Evolutionary conservation across 2,329 filamentous ascomycete genomes (phyloP), one percentile per base, ranked within the genome.

Genomic region (Bipolaris sorokiniana): DNA sequence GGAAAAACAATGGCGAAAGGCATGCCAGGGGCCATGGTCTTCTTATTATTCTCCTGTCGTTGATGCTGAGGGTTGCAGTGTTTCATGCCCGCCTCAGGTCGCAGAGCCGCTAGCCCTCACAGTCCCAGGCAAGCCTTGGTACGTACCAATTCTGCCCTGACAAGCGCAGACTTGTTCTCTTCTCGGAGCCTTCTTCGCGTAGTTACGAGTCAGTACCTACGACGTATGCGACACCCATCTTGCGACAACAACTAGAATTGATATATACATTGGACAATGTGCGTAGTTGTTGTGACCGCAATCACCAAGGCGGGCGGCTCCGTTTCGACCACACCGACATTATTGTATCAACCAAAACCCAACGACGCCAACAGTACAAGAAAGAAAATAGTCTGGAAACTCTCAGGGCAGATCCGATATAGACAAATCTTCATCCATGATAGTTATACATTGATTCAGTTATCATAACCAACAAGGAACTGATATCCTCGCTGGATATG

Each of bases 21-120:
- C 33, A 26, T 54, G 52, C 50, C 56, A 48, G 63, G 62, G 61
- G 64, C 59, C 71, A 72, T 74, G 55, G 52, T 63, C 60, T 45
- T 68, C 58, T 71, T 72, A 72, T 67, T 64, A 72, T 67, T 64
- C 44, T 56, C 41, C 46, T n/a, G 58, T 59, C 49, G 60, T 61
- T 54, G 51, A 55, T 64, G 56, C 67, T 72, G 70, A 73, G 61
- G 71, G 66, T 48, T 62, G 63, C 62, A 61, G 56, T 56, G 71
- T 74, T 74, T 74, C 71, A 73, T 69, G 63, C 59, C 66, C 64
- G 63, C 63, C 63, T 64, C 63, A 64, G 63, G 53, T 61, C 40
- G 62, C 59, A 41, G 42, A 23, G 51, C 46, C 50, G 50, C 57
- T 59, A 48, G 40, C 33, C 53, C 16, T 47, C 37, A 48, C 40